A percentile compares a stretch with the other conserved stretches of the same genome.
phyloP scores from a whole-genome alignment of 352 stramenopile genomes.

The Pythium myriotylum region DNA sequence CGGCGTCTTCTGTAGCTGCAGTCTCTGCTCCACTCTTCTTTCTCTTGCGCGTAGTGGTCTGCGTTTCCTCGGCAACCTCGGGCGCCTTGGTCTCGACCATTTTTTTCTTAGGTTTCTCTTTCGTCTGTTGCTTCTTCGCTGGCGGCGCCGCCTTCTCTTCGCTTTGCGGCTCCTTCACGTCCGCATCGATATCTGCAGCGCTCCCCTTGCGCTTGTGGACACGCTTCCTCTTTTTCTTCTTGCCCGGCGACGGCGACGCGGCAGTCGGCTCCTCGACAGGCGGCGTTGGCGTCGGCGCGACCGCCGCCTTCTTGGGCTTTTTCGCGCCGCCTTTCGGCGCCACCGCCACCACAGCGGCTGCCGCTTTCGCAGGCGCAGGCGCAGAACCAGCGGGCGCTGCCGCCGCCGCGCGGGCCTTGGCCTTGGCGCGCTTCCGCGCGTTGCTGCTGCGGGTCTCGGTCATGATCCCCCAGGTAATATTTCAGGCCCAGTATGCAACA shows the following conservation, averaged over 20 bases:
- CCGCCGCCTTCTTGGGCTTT: conserved; percentile 10
- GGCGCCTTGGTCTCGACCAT: too few relatives aligned
- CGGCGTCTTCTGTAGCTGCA: too few relatives aligned
- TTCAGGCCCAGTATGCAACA: background rate
- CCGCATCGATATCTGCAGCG: background rate
- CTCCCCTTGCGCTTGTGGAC: conserved; percentile 23
- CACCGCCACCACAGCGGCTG: background rate
- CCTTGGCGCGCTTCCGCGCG: conserved; percentile 12
- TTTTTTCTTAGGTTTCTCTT: too few relatives aligned
- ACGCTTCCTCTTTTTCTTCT: conserved; percentile 23
- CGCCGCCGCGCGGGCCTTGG: conserved; percentile 7
- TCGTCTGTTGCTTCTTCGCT: background rate
- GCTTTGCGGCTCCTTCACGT: background rate
- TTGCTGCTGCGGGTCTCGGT: conserved; percentile 17
- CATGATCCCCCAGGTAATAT: background rate
- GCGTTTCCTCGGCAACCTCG: too few relatives aligned
- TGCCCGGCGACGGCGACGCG: conserved; percentile 2
- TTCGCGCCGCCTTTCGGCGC: conserved; percentile 13
- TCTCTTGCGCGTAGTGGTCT: conserved; percentile 1
- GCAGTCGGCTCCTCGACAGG: background rate
- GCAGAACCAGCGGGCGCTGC: background rate
- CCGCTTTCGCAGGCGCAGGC: background rate
- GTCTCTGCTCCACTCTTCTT: conserved; percentile 8
- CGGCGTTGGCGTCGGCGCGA: background rate
- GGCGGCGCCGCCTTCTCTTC: background rate